A percentile compares a stretch with the other conserved stretches of the same genome.
phyloP scores from a whole-genome alignment of 2,329 filamentous ascomycete genomes.

The Diaporthe amygdali region DNA sequence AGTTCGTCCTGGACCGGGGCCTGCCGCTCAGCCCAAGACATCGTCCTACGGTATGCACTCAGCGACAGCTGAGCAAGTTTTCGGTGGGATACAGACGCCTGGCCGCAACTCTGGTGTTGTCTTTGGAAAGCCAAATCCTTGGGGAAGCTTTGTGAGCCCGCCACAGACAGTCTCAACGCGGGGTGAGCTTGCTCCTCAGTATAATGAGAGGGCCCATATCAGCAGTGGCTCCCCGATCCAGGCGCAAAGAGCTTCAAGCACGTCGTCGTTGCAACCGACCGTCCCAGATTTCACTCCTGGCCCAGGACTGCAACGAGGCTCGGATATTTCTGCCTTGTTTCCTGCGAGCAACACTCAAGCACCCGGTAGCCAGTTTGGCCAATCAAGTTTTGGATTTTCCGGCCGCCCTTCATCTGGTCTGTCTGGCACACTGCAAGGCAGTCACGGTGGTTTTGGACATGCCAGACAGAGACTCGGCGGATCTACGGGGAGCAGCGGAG shows the following conservation, averaged over 20 bases:
- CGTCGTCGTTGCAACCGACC: conserved; percentile 14
- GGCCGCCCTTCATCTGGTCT: conserved; percentile 21
- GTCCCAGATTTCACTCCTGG: conserved; percentile 18
- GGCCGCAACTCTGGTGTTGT: neutral
- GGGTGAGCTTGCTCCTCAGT: conserved; percentile 2
- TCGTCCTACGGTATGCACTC: conserved; percentile 63
- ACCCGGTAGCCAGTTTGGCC: neutral
- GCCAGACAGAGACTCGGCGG: conserved; percentile 23
- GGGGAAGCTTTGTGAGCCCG: neutral
- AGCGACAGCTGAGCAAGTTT: conserved; percentile 55
- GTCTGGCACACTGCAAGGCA: neutral
- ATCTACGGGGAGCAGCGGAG: conserved; percentile 23
- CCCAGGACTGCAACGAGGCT: conserved; percentile 5
- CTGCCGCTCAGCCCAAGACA: conserved; percentile 34
- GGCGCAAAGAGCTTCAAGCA: conserved; percentile 12
- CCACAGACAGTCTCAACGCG: neutral
- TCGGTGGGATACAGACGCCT: conserved; percentile 42
- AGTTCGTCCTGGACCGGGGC: conserved; percentile 43
- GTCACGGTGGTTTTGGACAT: conserved; percentile 12
- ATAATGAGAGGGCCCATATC: neutral
- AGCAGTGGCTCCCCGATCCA: neutral
- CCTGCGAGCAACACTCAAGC: neutral
- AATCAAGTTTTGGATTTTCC: neutral
- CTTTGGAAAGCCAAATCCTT: neutral
- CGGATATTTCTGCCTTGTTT: conserved; percentile 6